phyloP scores from a whole-genome alignment of 768 basidiomycete genomes.

The Calocybe cyanea region DNA sequence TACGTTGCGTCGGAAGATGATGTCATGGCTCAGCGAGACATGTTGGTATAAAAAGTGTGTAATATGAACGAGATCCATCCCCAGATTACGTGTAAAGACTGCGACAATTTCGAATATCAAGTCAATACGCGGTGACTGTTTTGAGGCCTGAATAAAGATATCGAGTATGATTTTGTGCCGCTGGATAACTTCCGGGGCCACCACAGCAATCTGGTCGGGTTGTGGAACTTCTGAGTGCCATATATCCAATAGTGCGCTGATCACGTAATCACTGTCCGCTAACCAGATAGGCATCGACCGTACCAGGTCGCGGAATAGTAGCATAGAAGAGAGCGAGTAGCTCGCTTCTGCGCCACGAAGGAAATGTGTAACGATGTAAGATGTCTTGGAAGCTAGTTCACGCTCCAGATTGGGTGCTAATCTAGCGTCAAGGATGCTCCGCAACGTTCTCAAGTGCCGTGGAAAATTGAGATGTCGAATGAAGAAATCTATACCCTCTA shows the following conservation, averaged over 20 bases:
- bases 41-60: slow-evolving; percentile 85
- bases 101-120: slow-evolving; percentile 85
- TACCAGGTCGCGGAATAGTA: slow-evolving; percentile 74
- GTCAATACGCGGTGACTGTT: slow-evolving; percentile 75
- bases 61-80: slow-evolving; percentile 75
- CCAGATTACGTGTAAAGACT: slow-evolving; percentile 73
- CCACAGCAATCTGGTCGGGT: slow-evolving; percentile 37
- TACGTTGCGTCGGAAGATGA: slow-evolving; percentile 74
- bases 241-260: slow-evolving; percentile 67
- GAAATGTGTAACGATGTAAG: slow-evolving; percentile 47
- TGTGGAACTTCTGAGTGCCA: slow-evolving; percentile 61
- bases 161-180: slow-evolving; percentile 64
- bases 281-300: slow-evolving; percentile 69
- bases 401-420: slow-evolving; percentile 73
- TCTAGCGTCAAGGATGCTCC: slow-evolving; percentile 77
- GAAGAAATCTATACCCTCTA: slow-evolving; percentile 83
- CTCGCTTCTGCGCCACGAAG: slow-evolving; percentile 46
- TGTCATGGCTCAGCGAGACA: slow-evolving; percentile 69
- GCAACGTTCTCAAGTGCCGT: slow-evolving; percentile 75
- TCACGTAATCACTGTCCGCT: slow-evolving; percentile 55
- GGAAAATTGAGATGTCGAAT: slow-evolving; percentile 73
- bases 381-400: slow-evolving; percentile 61
- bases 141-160: slow-evolving; percentile 72
- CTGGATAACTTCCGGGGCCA: slow-evolving; percentile 48
- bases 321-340: slow-evolving; percentile 65